Percentiles rank a stretch among this genome's conserved stretches.
phyloP scores from a whole-genome alignment of 768 basidiomycete species.

The Omphalotus guepiniiformis region DNA sequence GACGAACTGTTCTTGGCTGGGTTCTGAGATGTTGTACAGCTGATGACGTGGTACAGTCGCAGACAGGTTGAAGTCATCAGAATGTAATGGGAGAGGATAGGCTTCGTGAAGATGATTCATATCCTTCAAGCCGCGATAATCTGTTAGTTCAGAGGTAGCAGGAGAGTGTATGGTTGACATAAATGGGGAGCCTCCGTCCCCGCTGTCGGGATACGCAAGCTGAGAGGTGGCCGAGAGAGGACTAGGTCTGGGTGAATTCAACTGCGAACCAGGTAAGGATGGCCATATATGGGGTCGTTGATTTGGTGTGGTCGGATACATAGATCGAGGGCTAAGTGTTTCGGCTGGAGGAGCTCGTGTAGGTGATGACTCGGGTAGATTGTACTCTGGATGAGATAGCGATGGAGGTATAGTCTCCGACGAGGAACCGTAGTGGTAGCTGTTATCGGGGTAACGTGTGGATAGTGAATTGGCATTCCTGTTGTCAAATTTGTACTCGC shows the following conservation, averaged over 20 bases:
- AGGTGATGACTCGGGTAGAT: neutral
- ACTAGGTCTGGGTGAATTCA: constrained; percentile 2
- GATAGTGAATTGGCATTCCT: neutral
- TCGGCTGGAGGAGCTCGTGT: neutral
- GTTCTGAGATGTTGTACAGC: neutral
- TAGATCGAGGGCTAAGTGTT: neutral
- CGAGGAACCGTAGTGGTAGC: neutral
- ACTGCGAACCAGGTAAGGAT: neutral
- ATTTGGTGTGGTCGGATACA: neutral
- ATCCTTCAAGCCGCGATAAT: neutral
- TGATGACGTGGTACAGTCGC: neutral
- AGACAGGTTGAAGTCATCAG: neutral
- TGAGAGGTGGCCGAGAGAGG: neutral
- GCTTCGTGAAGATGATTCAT: neutral
- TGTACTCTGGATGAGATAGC: too few species aligned
- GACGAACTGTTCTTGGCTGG: constrained; percentile 1
- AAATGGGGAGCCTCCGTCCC: neutral
- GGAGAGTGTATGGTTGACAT: constrained; percentile 1
- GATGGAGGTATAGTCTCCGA: too few species aligned
- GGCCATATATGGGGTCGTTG: neutral
- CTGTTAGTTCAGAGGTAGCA: neutral
- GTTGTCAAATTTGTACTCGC: neutral
- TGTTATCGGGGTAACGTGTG: neutral
- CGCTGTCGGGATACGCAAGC: neutral
- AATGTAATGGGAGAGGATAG: neutral